Evolutionary conservation across 176 grass and related monocot genomes (phyloP), one percentile per base, ranked within the genome.

Genomic region (Canna indica): DNA sequence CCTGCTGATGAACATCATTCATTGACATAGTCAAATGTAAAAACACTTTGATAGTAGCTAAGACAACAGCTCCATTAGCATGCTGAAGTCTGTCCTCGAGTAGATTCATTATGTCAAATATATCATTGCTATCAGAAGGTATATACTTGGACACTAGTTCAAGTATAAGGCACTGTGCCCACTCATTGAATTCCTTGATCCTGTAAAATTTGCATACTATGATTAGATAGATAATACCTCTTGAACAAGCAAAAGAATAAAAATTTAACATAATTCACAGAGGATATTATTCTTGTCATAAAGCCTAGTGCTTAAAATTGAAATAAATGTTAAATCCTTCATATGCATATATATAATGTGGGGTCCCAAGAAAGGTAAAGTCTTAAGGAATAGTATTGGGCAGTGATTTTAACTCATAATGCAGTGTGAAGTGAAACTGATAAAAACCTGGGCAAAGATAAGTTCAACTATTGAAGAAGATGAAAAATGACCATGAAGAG

Each of bases 1-100:
- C 95, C 95, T 99, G 95, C 81, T 99, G 95, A 76, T 99, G 95
- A 74, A 99, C 95, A 87, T 94, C 95, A 76, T 84, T 99, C 95
- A 99, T 99, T 47, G 95, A 99, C 95, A 99, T 99, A 45, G 95
- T 99, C 73, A 99, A 73, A 79, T 99, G 95, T 68, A 94, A 83
- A 83, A 99, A 99, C 71, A 99, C 84, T 78, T 99, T 99, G 67
- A 99, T 99, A 59, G 95, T 99, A 56, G 90, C 90, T 73, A 99
- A 83, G 81, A 99, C 95, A 84, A 99, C 95, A 83, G 95, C 95
- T 81, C 95, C 95, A 88, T 99, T 99, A 75, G 95, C 95, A 87
- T 99, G 95, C 54, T 93, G 94, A 85, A 99, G 94, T 75, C 94
- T 87, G 78, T 99, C 94, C 83, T 99, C 94, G 32, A 99, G 82